Base-by-base conservation (phyloP, 2,329 filamentous ascomycete genomes). In the Pseudonectria foliicola region DNA sequence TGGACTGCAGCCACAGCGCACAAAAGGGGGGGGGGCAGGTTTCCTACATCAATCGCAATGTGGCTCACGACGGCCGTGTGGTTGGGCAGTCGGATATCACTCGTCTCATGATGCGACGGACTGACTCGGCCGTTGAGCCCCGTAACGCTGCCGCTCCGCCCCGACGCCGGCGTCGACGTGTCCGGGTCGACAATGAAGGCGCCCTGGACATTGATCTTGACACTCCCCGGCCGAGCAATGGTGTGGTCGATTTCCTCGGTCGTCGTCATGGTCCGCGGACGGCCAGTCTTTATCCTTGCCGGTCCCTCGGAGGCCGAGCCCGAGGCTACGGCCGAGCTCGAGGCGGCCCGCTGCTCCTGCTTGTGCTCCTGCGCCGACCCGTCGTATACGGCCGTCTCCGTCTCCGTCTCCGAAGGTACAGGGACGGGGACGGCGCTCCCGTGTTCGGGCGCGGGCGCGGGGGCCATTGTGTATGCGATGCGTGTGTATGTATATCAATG, bases 51-150 rank as follows among this genome's bases (percentile, higher is more conserved):
- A 41, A 95, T 82, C 34, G 92, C 92, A 50, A 98, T 86, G 68
- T 98, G 92, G 67, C 88, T 95, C 48, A 98, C 90, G 7, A 95
- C 81, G 10, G 85, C 84, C 10, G 86, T 95, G 63, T 98, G 92
- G 61, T 96, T 92, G 18, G 92, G 92, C 40, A 98, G 68, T n/a
- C 92, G 75, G 51, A 98, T 98, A 57, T 95, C 92, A 56, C 86
- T 88, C 38, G 85, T 88, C 59, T 93, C 86, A 59, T 75, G 60
- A 52, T 72, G 60, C 48, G 67, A 60, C 42, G 70, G 68, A 42
- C 66, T 67, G 33, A 62, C 61, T 37, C 67, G 62, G 27, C 67
- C 70, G 43, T 65, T 70, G 26, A 49, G 49, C 34, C 40, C 26
- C 38, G 35, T 35, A 28, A 41, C 49, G 36, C 53, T 38, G 46